Evolutionary conservation across 805 yeast genomes (phyloP), one percentile per base, ranked within the genome.

Genomic region (Wickerhamiella lipophila): DNA sequence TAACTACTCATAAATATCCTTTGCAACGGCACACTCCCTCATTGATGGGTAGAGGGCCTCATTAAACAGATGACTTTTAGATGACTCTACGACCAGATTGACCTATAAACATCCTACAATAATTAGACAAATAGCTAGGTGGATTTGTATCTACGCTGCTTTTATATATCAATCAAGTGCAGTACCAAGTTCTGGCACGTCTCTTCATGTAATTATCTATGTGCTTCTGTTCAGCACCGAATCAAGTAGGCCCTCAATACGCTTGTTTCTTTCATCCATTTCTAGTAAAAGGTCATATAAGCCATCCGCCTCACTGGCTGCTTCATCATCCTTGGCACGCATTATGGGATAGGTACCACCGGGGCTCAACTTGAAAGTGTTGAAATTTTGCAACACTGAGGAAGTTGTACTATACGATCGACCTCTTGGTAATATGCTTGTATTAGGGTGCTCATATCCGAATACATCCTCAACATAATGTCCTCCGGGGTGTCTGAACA

Each of bases 181-280:
- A n/a, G n/a, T n/a, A n/a, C n/a, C n/a, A n/a, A n/a, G n/a, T n/a
- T n/a, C n/a, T n/a, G n/a, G n/a, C n/a, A n/a, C n/a, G n/a, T n/a
- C n/a, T n/a, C n/a, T n/a, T n/a, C n/a, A n/a, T n/a, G n/a, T n/a
- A n/a, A n/a, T n/a, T n/a, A n/a, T n/a, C n/a, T n/a, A 34, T n/a
- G 9, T 38, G 25, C 25, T 38, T 22, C 19, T 44, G 25, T 21
- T 22, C 3, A 12, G 35, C 34, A 5, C 9, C 18, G 21, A 18
- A n/a, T 35, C 52, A 3, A 52, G 44, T 40, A 52, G 11, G 3
- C 6, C 16, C 34, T 52, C 54, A 7, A 52, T 49, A 4, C 45
- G 41, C 18, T 29, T 39, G 44, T 42, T 40, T 4, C 46, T 21
- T 15, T 32, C 27, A 12, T 46, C 43, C 21, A 51, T 16, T 6